Conservation (phyloP, 2,329 filamentous ascomycete genomes). For the Fusarium sp. region DNA sequence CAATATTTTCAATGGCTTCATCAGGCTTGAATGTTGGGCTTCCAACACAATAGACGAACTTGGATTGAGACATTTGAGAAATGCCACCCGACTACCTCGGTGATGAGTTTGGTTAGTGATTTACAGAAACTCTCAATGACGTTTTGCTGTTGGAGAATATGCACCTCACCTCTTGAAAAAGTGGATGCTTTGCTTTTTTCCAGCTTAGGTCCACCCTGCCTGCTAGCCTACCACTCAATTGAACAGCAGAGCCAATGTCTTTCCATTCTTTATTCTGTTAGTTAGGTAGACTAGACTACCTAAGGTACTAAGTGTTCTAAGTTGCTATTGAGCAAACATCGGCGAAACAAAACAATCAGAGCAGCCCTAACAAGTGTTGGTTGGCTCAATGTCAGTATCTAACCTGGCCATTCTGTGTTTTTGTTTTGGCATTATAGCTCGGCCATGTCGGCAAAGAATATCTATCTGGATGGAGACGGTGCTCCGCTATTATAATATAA, state of each 20-base stretch:
- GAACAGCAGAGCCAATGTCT: neutral
- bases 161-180: slow-evolving; percentile 10
- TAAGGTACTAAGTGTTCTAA: neutral
- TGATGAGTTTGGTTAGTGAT: slow-evolving; percentile 1
- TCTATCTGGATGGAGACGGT: neutral
- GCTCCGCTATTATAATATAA: neutral
- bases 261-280: neutral
- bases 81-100: neutral
- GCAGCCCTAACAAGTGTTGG: neutral
- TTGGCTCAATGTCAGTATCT: neutral
- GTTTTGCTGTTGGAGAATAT: slow-evolving; percentile 8
- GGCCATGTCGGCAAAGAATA: neutral
- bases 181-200: slow-evolving; percentile 25
- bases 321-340: neutral
- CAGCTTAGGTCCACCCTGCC: neutral
- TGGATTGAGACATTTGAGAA: slow-evolving; percentile 45
- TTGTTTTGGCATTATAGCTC: neutral
- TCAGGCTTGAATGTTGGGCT: slow-evolving; percentile 58
- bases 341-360: neutral
- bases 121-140: slow-evolving; percentile 31
- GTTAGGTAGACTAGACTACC: neutral
- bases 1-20: slow-evolving; percentile 53
- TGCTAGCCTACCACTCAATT: slow-evolving; percentile 16
- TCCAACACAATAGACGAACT: slow-evolving; percentile 57
- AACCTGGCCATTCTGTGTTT: neutral